Evolutionary conservation across 1,284 basidiomycete species (phyloP).

Genomic region (Erythrobasidium hasegawianum): DNA sequence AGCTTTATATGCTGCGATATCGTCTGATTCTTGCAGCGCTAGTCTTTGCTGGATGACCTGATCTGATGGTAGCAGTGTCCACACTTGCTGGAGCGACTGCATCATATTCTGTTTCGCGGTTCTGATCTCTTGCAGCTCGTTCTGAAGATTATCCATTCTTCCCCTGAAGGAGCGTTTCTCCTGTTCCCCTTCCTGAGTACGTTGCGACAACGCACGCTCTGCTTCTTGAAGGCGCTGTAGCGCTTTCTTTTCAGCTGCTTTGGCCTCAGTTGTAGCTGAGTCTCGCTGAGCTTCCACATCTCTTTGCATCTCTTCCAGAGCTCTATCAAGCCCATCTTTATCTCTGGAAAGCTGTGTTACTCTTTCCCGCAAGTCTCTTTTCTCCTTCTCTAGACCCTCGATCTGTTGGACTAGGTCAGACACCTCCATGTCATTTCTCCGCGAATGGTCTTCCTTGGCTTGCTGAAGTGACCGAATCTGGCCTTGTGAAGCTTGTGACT

Average conservation of each 20-base stretch:
- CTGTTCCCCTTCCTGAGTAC: constrained; percentile 2
- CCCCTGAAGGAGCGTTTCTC: constrained; percentile 14
- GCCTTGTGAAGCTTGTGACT: not conserved
- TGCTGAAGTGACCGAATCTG: constrained; percentile 1
- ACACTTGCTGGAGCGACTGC: constrained; percentile 11
- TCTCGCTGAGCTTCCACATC: constrained; percentile 5
- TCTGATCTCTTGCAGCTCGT: constrained; percentile 27
- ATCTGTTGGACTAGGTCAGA: not conserved
- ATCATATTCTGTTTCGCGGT: constrained; percentile 2
- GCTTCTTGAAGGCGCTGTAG: constrained; percentile 17
- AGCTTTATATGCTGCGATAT: constrained; percentile 33
- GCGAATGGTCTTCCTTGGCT: not conserved
- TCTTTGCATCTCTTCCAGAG: constrained; percentile 12
- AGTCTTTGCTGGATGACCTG: constrained; percentile 23
- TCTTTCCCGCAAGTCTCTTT: constrained; percentile 10
- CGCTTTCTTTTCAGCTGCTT: constrained; percentile 23
- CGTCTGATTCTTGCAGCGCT: constrained; percentile 34
- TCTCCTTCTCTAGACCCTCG: constrained; percentile 22
- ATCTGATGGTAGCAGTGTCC: constrained; percentile 5
- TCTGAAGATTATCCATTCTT: constrained; percentile 10
- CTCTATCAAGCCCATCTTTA: not conserved
- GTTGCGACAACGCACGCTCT: not conserved
- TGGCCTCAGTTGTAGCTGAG: constrained; percentile 4
- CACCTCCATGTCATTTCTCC: constrained; percentile 2
- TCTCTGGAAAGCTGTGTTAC: constrained; percentile 7